Evolutionary conservation across 163 green algal genomes (phyloP).

Genomic region (Coccomyxa subellipsoidea): DNA sequence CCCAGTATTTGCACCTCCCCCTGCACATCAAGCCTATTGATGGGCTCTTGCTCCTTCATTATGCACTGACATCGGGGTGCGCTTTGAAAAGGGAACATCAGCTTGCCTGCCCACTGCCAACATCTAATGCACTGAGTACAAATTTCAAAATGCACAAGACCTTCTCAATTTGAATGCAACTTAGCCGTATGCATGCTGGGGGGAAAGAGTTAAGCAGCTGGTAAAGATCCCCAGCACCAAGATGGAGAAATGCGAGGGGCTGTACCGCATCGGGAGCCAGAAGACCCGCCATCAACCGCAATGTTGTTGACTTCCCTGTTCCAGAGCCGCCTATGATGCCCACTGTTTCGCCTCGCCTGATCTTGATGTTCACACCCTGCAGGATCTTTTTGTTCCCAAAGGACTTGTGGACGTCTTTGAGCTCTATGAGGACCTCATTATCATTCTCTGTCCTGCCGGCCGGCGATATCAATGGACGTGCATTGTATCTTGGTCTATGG

Average conservation of each 20-base stretch:
- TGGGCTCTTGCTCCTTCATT: too few relatives aligned
- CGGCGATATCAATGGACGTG: not conserved
- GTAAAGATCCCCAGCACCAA: too few relatives aligned
- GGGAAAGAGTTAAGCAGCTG: too few relatives aligned
- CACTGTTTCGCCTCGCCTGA: slow-evolving; percentile 92
- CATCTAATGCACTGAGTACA: too few relatives aligned
- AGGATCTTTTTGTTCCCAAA: slow-evolving; percentile 96
- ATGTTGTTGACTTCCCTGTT: slow-evolving; percentile 97
- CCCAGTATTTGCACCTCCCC: slow-evolving; percentile 89
- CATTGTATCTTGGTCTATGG: not conserved
- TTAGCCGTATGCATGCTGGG: too few relatives aligned
- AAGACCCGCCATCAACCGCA: slow-evolving; percentile 93
- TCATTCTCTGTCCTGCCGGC: not conserved
- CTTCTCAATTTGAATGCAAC: too few relatives aligned
- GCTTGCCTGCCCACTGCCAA: too few relatives aligned
- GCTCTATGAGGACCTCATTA: slow-evolving; percentile 82
- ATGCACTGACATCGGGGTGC: too few relatives aligned
- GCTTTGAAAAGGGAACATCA: too few relatives aligned
- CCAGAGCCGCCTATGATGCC: slow-evolving; percentile 95
- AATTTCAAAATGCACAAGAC: too few relatives aligned
- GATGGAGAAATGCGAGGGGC: not conserved
- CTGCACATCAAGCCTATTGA: too few relatives aligned
- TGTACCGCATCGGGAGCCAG: slow-evolving; percentile 82
- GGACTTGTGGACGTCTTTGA: slow-evolving; percentile 89
- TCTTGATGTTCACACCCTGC: slow-evolving; percentile 86